Evolutionary conservation across 306 rosid genomes (phyloP).

Genomic region (Cicer judaicum): DNA sequence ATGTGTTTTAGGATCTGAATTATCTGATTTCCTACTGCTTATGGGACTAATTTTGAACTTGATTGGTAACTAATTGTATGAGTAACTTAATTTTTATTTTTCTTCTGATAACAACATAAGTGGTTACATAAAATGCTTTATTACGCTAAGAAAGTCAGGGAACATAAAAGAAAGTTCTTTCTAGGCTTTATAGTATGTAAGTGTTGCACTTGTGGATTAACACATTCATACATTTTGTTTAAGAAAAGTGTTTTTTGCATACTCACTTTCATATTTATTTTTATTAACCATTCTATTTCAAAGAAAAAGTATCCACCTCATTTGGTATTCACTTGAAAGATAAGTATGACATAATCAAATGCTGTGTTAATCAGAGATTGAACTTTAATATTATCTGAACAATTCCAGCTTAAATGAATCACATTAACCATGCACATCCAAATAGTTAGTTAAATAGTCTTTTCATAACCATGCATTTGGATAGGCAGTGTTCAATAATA

Average conservation of each 20-base stretch:
- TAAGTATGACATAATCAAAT: not conserved
- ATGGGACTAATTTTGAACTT: conserved; percentile 38
- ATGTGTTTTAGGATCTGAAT: conserved; percentile 25
- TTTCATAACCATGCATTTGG: too few relatives aligned
- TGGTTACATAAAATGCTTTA: too few relatives aligned
- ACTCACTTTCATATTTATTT: not conserved
- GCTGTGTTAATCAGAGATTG: not conserved
- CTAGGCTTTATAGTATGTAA: not conserved
- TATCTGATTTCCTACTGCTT: conserved; percentile 30
- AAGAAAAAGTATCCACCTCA: too few relatives aligned
- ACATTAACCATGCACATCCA: too few relatives aligned
- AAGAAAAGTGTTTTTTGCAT: not conserved
- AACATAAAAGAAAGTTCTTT: not conserved
- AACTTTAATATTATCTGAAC: not conserved
- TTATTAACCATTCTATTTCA: not conserved
- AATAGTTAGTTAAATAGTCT: too few relatives aligned
- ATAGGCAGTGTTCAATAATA: too few relatives aligned
- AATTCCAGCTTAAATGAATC: not conserved
- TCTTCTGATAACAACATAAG: not conserved
- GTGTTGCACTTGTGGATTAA: conserved; percentile 6
- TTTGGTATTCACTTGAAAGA: too few relatives aligned
- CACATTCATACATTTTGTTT: not conserved
- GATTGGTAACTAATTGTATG: conserved; percentile 25
- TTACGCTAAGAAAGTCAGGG: not conserved
- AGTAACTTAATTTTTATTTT: conserved; percentile 6